These are phyloP conservation scores for Nakazawaea wyomingensis DNA, from an alignment of 805 yeast genomes.

Conservation along the genomic window DNA sequence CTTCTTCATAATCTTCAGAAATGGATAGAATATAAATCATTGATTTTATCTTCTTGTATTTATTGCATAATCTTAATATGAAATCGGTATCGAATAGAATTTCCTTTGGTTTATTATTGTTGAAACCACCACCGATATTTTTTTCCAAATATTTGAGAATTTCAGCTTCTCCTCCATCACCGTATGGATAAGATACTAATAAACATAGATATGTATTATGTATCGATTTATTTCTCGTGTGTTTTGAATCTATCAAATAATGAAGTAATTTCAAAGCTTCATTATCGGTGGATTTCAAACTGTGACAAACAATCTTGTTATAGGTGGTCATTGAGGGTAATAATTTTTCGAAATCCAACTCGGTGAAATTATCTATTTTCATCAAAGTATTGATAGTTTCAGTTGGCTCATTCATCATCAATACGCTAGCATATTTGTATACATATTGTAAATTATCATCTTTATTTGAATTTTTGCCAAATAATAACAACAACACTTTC, in stretches of 20 bases:
- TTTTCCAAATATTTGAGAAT: constrained; percentile 45
- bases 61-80: constrained; percentile 67
- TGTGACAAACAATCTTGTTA: constrained; percentile 38
- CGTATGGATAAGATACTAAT: constrained; percentile 44
- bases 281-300: constrained; percentile 42
- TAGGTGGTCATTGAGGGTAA: constrained; percentile 75
- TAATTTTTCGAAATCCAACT: constrained; percentile 54
- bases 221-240: constrained; percentile 40
- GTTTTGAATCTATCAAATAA: constrained; percentile 42
- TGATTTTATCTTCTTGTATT: constrained; percentile 50
- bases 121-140: constrained; percentile 5
- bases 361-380: constrained; percentile 28
- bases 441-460: constrained; percentile 30
- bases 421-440: constrained; percentile 63
- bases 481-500: constrained; percentile 45
- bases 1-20: constrained; percentile 70
- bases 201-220: constrained; percentile 71
- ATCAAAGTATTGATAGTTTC: constrained; percentile 79
- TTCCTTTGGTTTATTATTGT: constrained; percentile 9
- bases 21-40: constrained; percentile 72
- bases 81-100: constrained; percentile 64
- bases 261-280: constrained; percentile 62
- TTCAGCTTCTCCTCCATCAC: constrained; percentile 41
- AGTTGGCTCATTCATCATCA: constrained; percentile 63
- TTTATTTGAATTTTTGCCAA: constrained; percentile 27